Evolutionary conservation across 2,329 filamentous ascomycete species (phyloP), one percentile per base, ranked within the genome.

Genomic region (Drechslera avenae): DNA sequence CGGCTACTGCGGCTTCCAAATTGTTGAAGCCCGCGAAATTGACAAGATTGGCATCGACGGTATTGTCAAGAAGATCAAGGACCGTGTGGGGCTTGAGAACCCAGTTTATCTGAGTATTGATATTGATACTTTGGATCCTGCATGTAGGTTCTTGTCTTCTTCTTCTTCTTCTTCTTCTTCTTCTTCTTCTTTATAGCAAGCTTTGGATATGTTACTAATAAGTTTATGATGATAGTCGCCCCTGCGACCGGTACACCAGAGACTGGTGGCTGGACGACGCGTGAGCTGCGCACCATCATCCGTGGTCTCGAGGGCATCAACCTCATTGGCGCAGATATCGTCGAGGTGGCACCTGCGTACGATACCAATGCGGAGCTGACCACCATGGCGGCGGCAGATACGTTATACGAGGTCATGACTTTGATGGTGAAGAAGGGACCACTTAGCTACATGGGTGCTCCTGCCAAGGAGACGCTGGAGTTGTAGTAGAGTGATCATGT

Each of bases 111-210:
- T 95, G 26, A 89, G 85, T 5, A 86, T 95, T 39, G 91, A 96
- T 67, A 96, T 96, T 63, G 91, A 96, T 67, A 91, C 90, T 0
- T 79, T 96, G 3, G 91, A 96, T 69, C 91, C 91, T 6, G 89
- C 89, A 4, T 93, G 82, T 85, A 72, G 72, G 81, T 75, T 16
- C 1, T 2, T 17, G 8, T 1, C 8, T 10, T 3, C 23, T 26
- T 26, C 7, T 3, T 14, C 12, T 18, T 5, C 5, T 12, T 28
- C 13, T 13, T 6, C 26, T 37, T 14, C 5, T 10, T 12, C 23
- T 21, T 13, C 18, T 10, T 30, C 21, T n/a, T 12, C 16, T 19
- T 2, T 32, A 4, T n/a, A 1, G 23, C 21, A 18, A 32, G 12
- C 39, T 50, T 64, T 17, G 60, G n/a, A n/a, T n/a, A n/a, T n/a